These are phyloP conservation scores for Strobilomyces echinocephalus DNA, from an alignment of 768 basidiomycete genomes.

Conservation along the genomic window DNA sequence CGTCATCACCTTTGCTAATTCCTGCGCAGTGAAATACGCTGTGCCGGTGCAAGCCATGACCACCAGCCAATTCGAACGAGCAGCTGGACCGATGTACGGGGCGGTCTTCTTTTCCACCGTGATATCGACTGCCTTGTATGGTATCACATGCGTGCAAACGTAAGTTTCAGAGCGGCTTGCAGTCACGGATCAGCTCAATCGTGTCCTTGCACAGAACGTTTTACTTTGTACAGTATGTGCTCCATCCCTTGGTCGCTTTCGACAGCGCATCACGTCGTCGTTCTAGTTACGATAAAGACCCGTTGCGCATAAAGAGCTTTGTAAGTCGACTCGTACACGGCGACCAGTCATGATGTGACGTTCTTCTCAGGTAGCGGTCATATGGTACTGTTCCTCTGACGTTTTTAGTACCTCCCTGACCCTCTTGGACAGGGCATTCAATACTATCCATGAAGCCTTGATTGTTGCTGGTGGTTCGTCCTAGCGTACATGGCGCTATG, in stretches of 20 bases:
- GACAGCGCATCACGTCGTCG: not conserved
- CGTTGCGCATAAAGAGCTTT: not conserved
- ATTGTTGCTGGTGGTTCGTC: constrained; percentile 7
- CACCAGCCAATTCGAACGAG: not conserved
- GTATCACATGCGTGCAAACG: not conserved
- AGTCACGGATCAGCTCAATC: not conserved
- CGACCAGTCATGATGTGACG: not conserved
- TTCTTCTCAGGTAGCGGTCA: constrained; percentile 2
- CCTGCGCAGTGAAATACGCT: not conserved
- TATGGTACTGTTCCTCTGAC: constrained; percentile 1
- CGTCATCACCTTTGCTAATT: not conserved
- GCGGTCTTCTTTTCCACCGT: not conserved
- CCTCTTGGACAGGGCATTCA: not conserved
- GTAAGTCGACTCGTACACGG: not conserved
- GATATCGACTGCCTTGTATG: not conserved
- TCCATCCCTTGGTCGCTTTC: not conserved
- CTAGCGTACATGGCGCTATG: not conserved
- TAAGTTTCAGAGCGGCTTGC: not conserved
- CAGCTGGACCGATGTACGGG: not conserved
- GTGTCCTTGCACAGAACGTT: not conserved
- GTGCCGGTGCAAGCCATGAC: not conserved
- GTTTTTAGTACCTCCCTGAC: not conserved
- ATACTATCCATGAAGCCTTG: constrained; percentile 14
- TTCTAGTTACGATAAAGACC: not conserved
- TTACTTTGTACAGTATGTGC: not conserved